Evolutionary conservation across 148 eudicot genomes (phyloP).

Genomic region (Camellia sinensis): DNA sequence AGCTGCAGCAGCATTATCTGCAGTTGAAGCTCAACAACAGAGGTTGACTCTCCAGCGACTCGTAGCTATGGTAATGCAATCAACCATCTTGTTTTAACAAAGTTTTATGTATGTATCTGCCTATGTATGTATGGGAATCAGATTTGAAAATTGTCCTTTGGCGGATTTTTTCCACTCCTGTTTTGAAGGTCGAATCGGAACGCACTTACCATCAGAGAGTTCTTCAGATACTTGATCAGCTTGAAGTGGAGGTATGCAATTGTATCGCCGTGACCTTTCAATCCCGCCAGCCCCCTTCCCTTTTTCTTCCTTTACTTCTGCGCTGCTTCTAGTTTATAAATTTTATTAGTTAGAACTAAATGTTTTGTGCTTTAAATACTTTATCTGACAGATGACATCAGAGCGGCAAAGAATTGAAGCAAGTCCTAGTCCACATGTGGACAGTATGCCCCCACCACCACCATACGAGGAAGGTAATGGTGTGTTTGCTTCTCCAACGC

Average conservation of each 20-base stretch:
- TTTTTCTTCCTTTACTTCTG: not conserved
- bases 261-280: not conserved
- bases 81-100: not conserved
- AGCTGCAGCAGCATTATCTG: slow-evolving; percentile 96
- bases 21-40: slow-evolving; percentile 97
- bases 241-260: slow-evolving; percentile 79
- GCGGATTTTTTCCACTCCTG: slow-evolving; percentile 14
- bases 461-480: slow-evolving; percentile 79
- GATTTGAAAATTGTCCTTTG: slow-evolving; percentile 4
- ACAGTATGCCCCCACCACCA: slow-evolving; percentile 74
- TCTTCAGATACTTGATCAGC: slow-evolving; percentile 85
- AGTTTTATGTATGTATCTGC: not conserved
- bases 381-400: slow-evolving; percentile 59
- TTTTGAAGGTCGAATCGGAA: slow-evolving; percentile 81
- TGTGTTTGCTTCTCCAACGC: slow-evolving; percentile 50
- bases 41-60: slow-evolving; percentile 89
- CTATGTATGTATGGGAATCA: not conserved
- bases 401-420: slow-evolving; percentile 96
- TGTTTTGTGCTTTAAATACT: not conserved
- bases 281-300: not conserved
- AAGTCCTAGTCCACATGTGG: slow-evolving; percentile 65
- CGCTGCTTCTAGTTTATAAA: not conserved
- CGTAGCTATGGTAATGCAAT: slow-evolving; percentile 64
- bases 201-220: slow-evolving; percentile 88
- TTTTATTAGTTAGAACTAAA: not conserved